phyloP scores from a whole-genome alignment of 768 basidiomycete species.

The Agaricus sinodeliciosus region DNA sequence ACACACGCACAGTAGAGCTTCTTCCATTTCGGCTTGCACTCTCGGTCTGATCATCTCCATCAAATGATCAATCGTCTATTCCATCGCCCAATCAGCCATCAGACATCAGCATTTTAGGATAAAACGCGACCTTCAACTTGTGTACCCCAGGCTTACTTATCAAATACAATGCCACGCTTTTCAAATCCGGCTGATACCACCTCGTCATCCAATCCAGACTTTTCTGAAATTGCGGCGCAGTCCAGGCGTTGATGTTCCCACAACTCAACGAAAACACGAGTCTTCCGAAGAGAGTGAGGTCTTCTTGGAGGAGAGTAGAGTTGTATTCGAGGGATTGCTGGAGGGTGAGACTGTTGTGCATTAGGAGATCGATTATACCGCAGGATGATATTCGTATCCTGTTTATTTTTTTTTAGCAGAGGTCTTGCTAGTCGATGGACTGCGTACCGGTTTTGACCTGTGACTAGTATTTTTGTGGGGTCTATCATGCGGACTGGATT shows the following conservation, averaged over 20 bases:
- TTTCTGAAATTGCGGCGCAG: conserved; percentile 58
- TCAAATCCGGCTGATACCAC: conserved; percentile 75
- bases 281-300: conserved; percentile 79
- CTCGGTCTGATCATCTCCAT: conserved; percentile 73
- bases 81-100: too few relatives aligned
- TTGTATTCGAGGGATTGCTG: conserved; percentile 43
- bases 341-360: conserved; percentile 43
- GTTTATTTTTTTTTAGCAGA: background rate
- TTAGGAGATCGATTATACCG: conserved; percentile 80
- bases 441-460: conserved; percentile 77
- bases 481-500: conserved; percentile 81
- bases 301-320: conserved; percentile 72
- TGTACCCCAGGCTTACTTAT: conserved; percentile 62
- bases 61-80: conserved; percentile 69
- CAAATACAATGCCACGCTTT: conserved; percentile 73
- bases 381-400: conserved; percentile 86
- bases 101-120: too few relatives aligned
- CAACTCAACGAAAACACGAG: conserved; percentile 78
- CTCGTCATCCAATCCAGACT: conserved; percentile 69
- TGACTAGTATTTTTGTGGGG: conserved; percentile 79
- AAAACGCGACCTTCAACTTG: conserved; percentile 58
- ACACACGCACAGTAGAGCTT: conserved; percentile 60
- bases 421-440: background rate
- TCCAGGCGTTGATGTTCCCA: conserved; percentile 52
- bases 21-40: conserved; percentile 76